phyloP scores from a whole-genome alignment of 2,329 filamentous ascomycete genomes.

The Neospermospora avenae region DNA sequence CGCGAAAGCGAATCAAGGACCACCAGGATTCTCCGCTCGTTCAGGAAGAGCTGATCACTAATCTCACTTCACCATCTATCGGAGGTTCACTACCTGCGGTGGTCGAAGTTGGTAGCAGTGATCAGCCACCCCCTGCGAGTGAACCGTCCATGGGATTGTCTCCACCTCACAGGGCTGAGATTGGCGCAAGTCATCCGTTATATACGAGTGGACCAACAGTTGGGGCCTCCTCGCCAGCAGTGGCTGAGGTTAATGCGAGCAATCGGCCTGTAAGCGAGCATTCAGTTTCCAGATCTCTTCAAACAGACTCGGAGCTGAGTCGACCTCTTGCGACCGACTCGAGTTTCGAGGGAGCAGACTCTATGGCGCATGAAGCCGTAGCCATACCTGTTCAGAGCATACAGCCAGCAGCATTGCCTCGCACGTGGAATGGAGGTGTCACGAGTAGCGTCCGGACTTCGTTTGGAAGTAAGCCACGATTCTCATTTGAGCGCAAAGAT shows the following conservation, averaged over 20 bases:
- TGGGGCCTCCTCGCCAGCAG: too few species aligned
- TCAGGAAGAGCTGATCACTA: conserved; percentile 1
- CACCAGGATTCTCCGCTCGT: not conserved
- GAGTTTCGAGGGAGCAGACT: not conserved
- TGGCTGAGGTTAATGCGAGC: too few species aligned
- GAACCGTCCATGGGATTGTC: too few species aligned
- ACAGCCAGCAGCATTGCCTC: not conserved
- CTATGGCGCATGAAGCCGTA: conserved; percentile 35
- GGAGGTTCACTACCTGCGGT: not conserved
- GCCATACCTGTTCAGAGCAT: not conserved
- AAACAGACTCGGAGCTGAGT: not conserved
- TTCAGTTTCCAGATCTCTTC: not conserved
- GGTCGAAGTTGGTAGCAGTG: not conserved
- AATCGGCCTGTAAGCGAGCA: not conserved
- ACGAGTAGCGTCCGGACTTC: conserved; percentile 42
- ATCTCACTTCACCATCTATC: not conserved
- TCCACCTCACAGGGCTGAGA: too few species aligned
- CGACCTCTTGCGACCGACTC: too few species aligned
- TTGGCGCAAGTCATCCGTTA: too few species aligned
- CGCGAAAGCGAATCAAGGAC: conserved; percentile 9
- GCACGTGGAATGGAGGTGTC: conserved; percentile 42
- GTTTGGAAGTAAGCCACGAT: conserved; percentile 31
- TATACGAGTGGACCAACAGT: too few species aligned
- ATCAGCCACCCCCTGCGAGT: not conserved
- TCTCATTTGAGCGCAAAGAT: not conserved